A percentile compares a stretch with the other conserved stretches of the same genome.
These are phyloP conservation scores for Cenchrus purpureus DNA, from an alignment of 176 grass and related monocot species.

Conservation along the genomic window DNA sequence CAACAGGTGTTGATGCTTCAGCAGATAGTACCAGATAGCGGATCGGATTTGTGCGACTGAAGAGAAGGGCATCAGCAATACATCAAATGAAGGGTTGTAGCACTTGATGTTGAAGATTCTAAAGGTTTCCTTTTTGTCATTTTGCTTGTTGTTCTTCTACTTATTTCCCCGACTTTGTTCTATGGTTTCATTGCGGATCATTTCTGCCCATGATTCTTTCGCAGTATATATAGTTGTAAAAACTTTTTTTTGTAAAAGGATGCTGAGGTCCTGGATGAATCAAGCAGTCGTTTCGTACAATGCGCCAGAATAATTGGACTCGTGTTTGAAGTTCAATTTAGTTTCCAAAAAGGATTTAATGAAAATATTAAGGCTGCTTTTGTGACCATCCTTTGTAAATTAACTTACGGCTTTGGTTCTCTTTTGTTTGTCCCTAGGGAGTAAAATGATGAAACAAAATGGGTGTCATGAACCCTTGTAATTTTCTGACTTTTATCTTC, in stretches of 20 bases:
- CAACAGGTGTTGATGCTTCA: constrained; percentile 54
- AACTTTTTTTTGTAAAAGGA: constrained; percentile 26
- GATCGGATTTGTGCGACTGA: neutral
- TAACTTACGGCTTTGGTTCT: too few species aligned
- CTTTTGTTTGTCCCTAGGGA: too few species aligned
- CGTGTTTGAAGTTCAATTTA: neutral
- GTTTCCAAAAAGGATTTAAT: too few species aligned
- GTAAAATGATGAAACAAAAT: too few species aligned
- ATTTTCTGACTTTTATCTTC: too few species aligned
- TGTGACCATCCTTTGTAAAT: too few species aligned
- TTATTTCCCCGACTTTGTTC: neutral
- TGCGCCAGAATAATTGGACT: neutral
- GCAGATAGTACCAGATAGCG: constrained; percentile 8
- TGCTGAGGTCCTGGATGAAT: constrained; percentile 21
- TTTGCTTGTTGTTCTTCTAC: constrained; percentile 8
- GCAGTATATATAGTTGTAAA: constrained; percentile 48
- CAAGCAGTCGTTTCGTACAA: constrained; percentile 8
- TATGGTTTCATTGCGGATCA: constrained; percentile 11
- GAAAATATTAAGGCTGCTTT: too few species aligned
- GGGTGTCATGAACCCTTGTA: too few species aligned
- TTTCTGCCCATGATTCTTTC: constrained; percentile 28
- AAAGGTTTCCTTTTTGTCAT: neutral
- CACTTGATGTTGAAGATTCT: constrained; percentile 40
- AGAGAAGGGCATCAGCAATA: constrained; percentile 5
- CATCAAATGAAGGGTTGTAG: constrained; percentile 36